Evolutionary conservation across 2,329 filamentous ascomycete genomes (phyloP), one percentile per base, ranked within the genome.

Genomic region (Colletotrichum gloeosporioides): DNA sequence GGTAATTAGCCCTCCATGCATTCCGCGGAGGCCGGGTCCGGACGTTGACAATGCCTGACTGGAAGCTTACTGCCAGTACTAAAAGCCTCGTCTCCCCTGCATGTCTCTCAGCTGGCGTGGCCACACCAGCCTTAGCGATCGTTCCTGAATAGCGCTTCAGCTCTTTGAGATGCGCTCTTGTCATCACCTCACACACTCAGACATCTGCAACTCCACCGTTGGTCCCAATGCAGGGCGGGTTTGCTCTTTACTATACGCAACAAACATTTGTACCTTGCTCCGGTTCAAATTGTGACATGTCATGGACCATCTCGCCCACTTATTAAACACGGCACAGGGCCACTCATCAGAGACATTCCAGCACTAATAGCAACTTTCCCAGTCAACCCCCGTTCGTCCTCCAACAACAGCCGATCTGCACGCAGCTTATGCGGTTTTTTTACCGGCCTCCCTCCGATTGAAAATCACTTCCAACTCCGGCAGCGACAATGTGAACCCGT

Each of bases 401-500:
- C 18, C 44, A 49, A 22, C 65, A 55, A n/a, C 62, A 31, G 31
- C 32, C 22, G 22, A 22, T 39, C 44, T 57, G 44, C 44, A 13
- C 65, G 44, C 31, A 18, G 27, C 27, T 67, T 22, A 53, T 67
- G 64, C 39, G 49, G n/a, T 61, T 25, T 25, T 25, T 18, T 34
- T 57, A 49, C 66, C 55, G 9, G 16, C 34, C 57, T 77, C 65
- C 62, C 77, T 77, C 36, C n/a, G 15, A 15, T 73, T 69, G 62
- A 75, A 78, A 65, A 77, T 65, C 71, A 75, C 27, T 55, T 78
- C 61, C 68, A 78, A 59, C 68, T 75, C 63, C 4, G 77, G 55
- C 53, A 74, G 44, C 64, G 75, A 74, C 68, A 77, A 25, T 8
- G 77, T 77, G 29, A 78, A 72, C 2, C 75, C 76, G n/a, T 78